Evolutionary conservation across 768 basidiomycete species (phyloP).

Genomic region (Piloderma croceum): DNA sequence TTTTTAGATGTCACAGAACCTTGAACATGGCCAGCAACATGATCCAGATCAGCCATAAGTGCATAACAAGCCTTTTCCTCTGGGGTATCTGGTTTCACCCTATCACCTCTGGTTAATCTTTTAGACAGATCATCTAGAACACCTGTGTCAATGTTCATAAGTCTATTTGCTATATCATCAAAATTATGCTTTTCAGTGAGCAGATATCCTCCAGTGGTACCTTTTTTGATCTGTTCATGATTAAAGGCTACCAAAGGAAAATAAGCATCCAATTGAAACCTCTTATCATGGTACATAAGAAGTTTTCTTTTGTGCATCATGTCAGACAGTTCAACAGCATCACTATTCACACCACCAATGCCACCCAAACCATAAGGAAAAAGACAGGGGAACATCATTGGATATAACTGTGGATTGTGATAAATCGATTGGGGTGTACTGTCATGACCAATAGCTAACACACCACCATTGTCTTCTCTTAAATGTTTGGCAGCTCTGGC

Average conservation of each 20-base stretch:
- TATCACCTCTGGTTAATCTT: conserved; percentile 3
- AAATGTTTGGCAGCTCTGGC: conserved; percentile 24
- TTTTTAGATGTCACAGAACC: conserved; percentile 21
- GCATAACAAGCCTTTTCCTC: conserved; percentile 21
- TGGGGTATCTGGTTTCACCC: conserved; percentile 13
- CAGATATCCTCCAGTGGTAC: conserved; percentile 12
- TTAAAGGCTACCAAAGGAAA: conserved; percentile 37
- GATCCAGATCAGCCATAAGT: conserved; percentile 23
- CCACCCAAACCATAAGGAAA: conserved; percentile 38
- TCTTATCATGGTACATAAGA: conserved; percentile 35
- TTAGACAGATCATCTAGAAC: conserved; percentile 11
- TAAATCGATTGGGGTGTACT: conserved; percentile 25
- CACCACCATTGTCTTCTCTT: conserved; percentile 17
- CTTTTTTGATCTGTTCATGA: conserved; percentile 30
- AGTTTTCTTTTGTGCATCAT: conserved; percentile 20
- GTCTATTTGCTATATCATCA: conserved; percentile 8
- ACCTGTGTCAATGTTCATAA: conserved; percentile 11
- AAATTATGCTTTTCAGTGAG: conserved; percentile 15
- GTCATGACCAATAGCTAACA: conserved; percentile 26
- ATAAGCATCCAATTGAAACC: conserved; percentile 32
- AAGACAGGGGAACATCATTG: conserved; percentile 36
- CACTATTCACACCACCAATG: conserved; percentile 17
- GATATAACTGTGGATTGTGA: conserved; percentile 30
- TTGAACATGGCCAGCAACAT: conserved; percentile 15
- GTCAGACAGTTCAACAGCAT: conserved; percentile 14